Conservation (phyloP, 1,284 basidiomycete species). For the Uromyces viciae-fabae region DNA sequence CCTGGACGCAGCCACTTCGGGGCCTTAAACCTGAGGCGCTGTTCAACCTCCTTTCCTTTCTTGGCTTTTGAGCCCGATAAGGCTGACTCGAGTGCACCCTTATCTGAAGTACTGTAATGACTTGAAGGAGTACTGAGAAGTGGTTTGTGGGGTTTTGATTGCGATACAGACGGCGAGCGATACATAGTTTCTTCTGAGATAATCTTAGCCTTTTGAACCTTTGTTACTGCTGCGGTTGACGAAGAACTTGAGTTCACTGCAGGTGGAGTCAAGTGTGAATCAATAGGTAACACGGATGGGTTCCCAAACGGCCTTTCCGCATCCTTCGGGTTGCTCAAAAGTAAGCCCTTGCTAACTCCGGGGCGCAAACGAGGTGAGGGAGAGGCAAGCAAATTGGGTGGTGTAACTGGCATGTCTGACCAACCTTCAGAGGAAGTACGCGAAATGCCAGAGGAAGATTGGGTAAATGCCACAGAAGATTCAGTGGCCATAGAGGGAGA, state of each 20-base stretch:
- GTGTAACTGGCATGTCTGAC: slow-evolving; percentile 45
- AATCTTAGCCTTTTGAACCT: slow-evolving; percentile 34
- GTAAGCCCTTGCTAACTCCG: slow-evolving; percentile 13
- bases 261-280: slow-evolving; percentile 15
- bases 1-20: slow-evolving; percentile 44
- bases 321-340: not conserved
- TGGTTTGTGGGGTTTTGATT: not conserved
- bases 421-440: slow-evolving; percentile 44
- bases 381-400: slow-evolving; percentile 28
- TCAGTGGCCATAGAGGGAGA: slow-evolving; percentile 41
- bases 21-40: slow-evolving; percentile 43
- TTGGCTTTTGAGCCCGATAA: slow-evolving; percentile 45
- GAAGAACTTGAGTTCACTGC: not conserved
- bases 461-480: slow-evolving; percentile 35
- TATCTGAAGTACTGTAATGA: not conserved
- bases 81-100: slow-evolving; percentile 36
- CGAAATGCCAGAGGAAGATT: slow-evolving; percentile 38
- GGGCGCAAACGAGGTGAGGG: not conserved
- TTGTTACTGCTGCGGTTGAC: slow-evolving; percentile 18
- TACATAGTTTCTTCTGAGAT: slow-evolving; percentile 46
- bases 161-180: slow-evolving; percentile 30
- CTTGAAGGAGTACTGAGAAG: not conserved
- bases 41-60: slow-evolving; percentile 45
- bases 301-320: not conserved
- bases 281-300: not conserved